These are phyloP conservation scores for Salpingoeca rosetta DNA, from an alignment of 78 protist genomes.

Conservation along the genomic window DNA sequence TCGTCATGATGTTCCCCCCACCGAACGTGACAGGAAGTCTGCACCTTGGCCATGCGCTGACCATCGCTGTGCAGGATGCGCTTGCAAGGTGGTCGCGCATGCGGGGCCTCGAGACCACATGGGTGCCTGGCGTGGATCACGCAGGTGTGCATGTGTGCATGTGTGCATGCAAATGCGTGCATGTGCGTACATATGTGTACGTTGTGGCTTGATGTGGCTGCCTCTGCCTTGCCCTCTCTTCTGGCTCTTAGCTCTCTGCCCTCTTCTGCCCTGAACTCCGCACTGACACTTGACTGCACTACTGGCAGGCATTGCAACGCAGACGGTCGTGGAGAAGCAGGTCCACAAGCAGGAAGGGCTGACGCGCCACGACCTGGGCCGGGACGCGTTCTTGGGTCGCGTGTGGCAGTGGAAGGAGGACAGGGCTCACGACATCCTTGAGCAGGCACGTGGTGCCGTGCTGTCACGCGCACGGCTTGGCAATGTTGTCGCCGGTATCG, in stretches of 20 bases:
- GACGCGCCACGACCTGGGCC: slow-evolving; percentile 53
- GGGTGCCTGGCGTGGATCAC: slow-evolving; percentile 85
- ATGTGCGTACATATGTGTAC: no score
- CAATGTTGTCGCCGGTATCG: no score
- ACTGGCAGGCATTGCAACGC: slow-evolving; percentile 96
- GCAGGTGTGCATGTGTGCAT: no score
- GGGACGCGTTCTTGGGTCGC: slow-evolving; percentile 48
- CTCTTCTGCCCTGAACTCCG: no score
- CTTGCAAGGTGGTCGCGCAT: slow-evolving; percentile 58
- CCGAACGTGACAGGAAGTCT: slow-evolving; percentile 95
- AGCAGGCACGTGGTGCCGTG: not conserved
- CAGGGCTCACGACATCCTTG: slow-evolving; percentile 48
- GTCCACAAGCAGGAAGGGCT: not conserved
- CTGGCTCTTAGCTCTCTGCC: no score
- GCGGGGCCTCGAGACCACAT: slow-evolving; percentile 58
- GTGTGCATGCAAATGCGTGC: no score
- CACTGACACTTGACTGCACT: no score
- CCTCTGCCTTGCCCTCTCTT: no score
- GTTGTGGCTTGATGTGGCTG: no score
- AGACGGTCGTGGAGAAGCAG: slow-evolving; percentile 14
- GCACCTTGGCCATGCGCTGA: slow-evolving; percentile 94
- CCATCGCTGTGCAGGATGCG: slow-evolving; percentile 28
- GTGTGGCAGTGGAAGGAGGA: slow-evolving; percentile 79
- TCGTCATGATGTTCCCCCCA: slow-evolving; percentile 82
- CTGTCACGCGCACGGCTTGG: no score